Conservation (phyloP, 306 rosid genomes). For the Acacia crassicarpa region DNA sequence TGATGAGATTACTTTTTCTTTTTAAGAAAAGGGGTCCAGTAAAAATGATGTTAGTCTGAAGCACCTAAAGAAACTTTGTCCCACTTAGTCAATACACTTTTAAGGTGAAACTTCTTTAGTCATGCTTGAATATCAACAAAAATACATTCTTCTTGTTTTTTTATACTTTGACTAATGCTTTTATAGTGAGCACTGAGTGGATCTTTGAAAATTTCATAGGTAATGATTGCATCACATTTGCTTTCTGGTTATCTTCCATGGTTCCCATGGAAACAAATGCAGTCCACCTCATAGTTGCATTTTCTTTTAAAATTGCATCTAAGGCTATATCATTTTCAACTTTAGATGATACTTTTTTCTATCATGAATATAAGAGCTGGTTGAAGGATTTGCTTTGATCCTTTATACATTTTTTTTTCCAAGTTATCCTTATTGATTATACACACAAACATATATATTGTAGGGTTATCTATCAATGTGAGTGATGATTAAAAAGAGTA, state of each 20-base stretch:
- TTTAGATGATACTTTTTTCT: not conserved
- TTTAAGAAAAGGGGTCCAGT: not conserved
- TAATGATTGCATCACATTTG: not conserved
- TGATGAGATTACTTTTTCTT: not conserved
- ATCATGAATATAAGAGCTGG: no score
- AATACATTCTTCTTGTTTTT: not conserved
- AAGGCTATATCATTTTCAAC: constrained; percentile 7
- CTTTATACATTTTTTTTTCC: not conserved
- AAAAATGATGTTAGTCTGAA: not conserved
- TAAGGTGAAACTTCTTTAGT: not conserved
- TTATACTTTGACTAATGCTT: not conserved
- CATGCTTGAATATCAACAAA: not conserved
- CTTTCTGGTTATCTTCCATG: not conserved
- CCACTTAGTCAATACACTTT: not conserved
- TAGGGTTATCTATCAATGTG: no score
- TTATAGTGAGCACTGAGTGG: not conserved
- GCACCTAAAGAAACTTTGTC: not conserved
- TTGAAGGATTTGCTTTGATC: not conserved
- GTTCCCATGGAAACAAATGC: not conserved
- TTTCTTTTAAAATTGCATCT: not conserved
- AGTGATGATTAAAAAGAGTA: no score
- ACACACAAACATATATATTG: no score
- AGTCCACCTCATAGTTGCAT: not conserved
- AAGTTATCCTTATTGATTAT: not conserved
- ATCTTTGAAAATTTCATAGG: not conserved